These are phyloP conservation scores for Fusarium pseudocircinatum DNA, from an alignment of 2,329 filamentous ascomycete genomes.

Conservation along the genomic window DNA sequence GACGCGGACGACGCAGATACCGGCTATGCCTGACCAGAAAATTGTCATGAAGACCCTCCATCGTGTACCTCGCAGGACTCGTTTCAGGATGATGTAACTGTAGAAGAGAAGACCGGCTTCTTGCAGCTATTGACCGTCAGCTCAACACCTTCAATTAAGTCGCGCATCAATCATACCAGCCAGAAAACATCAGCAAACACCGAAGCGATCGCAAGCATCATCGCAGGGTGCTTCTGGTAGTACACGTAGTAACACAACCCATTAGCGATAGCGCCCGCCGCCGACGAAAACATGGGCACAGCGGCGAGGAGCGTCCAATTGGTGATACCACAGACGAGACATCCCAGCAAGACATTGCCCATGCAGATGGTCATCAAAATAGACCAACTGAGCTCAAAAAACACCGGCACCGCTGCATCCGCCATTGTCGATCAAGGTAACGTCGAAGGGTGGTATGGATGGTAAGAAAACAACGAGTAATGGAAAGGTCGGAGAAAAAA, in stretches of 20 bases:
- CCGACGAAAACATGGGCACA: constrained; percentile 52
- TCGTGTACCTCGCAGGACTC: constrained; percentile 55
- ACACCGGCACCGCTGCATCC: constrained; percentile 32
- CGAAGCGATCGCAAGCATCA: constrained; percentile 45
- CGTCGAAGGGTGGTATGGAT: background rate
- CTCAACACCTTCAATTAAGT: fast-evolving
- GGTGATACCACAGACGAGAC: constrained; percentile 52
- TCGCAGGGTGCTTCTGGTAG: constrained; percentile 42
- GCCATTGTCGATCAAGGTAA: constrained; percentile 9
- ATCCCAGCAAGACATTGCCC: constrained; percentile 50
- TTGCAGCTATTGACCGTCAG: constrained; percentile 46
- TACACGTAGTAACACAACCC: constrained; percentile 54
- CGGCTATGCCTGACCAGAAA: constrained; percentile 65
- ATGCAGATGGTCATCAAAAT: constrained; percentile 55
- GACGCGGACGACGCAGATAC: constrained; percentile 61
- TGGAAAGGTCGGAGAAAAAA: background rate
- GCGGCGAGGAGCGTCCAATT: constrained; percentile 48
- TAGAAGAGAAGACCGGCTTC: constrained; percentile 56
- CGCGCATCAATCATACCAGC: constrained; percentile 45
- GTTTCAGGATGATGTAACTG: constrained; percentile 62
- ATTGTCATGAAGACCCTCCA: constrained; percentile 59
- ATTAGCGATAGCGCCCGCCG: constrained; percentile 51
- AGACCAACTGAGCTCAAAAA: constrained; percentile 55
- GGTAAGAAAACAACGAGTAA: background rate
- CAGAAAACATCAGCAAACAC: constrained; percentile 52